phyloP scores from a whole-genome alignment of 75 land plant genomes.

The Cunninghamia lanceolata region DNA sequence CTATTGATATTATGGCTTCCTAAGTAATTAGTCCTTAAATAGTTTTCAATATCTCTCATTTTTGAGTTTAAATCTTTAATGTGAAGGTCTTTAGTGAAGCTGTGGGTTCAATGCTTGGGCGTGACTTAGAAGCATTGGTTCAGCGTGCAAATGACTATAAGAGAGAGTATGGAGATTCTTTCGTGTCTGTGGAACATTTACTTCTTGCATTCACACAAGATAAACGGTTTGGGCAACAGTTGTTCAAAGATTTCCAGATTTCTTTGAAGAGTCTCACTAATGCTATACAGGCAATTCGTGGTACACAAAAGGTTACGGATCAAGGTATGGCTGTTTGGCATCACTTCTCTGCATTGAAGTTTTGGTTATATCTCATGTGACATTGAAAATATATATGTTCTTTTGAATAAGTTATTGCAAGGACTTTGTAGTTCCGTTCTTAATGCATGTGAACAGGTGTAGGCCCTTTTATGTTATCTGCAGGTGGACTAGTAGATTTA shows the following conservation, averaged over 20 bases:
- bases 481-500: background rate
- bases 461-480: background rate
- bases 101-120: slow-evolving; percentile 78
- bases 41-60: background rate
- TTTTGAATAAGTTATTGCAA: background rate
- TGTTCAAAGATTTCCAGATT: slow-evolving; percentile 80
- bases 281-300: slow-evolving; percentile 75
- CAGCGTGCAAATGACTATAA: slow-evolving; percentile 66
- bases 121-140: slow-evolving; percentile 64
- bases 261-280: slow-evolving; percentile 53
- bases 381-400: background rate
- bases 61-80: background rate
- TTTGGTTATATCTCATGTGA: background rate
- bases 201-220: slow-evolving; percentile 69
- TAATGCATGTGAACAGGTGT: background rate
- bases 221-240: slow-evolving; percentile 80
- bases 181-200: slow-evolving; percentile 90
- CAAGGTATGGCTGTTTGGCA: slow-evolving; percentile 54
- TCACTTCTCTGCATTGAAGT: background rate
- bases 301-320: slow-evolving; percentile 79
- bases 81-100: slow-evolving; percentile 74
- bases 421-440: background rate
- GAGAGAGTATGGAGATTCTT: slow-evolving; percentile 84
- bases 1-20: background rate
- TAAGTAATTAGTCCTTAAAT: background rate